Evolutionary conservation across 129 eudicot genomes (phyloP).

Genomic region (Cynara cardunculus): DNA sequence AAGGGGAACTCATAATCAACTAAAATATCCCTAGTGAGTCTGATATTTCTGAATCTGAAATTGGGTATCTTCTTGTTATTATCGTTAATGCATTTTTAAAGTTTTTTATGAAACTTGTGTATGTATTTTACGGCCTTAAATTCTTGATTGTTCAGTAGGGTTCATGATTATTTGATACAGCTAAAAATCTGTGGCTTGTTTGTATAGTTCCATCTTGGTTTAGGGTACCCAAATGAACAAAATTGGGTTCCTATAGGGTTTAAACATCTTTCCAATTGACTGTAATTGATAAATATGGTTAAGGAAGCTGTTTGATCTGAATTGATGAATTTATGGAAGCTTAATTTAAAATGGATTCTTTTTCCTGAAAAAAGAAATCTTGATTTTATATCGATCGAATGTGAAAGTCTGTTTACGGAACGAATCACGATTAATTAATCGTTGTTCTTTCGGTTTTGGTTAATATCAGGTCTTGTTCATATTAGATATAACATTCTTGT

Average conservation of each 20-base stretch:
- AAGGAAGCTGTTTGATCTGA: not conserved
- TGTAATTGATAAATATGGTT: not conserved
- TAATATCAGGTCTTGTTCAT: not conserved
- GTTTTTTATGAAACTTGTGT: not conserved
- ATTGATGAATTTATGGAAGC: not conserved
- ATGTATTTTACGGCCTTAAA: no score
- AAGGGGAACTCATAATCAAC: not conserved
- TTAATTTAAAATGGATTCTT: not conserved
- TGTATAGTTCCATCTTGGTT: not conserved
- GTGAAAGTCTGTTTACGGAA: not conserved
- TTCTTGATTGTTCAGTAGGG: no score
- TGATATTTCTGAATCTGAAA: not conserved
- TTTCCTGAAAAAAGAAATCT: not conserved
- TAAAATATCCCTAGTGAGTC: not conserved
- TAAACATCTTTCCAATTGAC: not conserved
- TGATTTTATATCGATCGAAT: not conserved
- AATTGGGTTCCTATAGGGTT: not conserved
- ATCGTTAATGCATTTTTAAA: not conserved
- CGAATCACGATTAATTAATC: not conserved
- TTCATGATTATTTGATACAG: no score
- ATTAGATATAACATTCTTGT: conserved; percentile 14
- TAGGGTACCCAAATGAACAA: not conserved
- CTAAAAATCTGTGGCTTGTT: not conserved
- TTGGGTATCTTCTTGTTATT: not conserved
- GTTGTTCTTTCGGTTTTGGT: not conserved